Conservation (phyloP, 2,329 filamentous ascomycete species). For the Botryotinia globosa region DNA sequence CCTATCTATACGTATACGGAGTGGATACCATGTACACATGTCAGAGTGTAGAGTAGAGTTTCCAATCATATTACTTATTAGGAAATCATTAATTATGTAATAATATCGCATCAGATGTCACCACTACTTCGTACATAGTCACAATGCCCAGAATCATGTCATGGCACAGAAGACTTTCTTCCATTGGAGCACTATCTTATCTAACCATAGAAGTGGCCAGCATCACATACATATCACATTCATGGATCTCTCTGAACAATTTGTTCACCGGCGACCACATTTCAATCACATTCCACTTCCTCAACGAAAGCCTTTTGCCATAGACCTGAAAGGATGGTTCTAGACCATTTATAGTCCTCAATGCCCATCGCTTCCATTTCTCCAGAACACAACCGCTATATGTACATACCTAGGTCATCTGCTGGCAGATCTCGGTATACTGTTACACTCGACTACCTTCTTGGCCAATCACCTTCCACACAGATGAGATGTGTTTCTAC, state of each 20-base stretch:
- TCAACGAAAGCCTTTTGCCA: neutral
- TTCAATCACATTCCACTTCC: neutral
- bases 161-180: neutral
- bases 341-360: neutral
- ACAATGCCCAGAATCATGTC: too few relatives aligned
- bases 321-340: neutral
- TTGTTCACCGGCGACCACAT: neutral
- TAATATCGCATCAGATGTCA: neutral
- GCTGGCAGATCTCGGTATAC: conserved; percentile 11
- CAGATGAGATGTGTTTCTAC: neutral
- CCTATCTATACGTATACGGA: neutral
- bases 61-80: neutral
- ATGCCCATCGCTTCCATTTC: neutral
- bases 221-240: neutral
- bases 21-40: neutral
- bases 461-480: neutral
- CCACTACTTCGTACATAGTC: too few relatives aligned
- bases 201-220: neutral
- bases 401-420: conserved; percentile 2
- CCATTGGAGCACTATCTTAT: neutral
- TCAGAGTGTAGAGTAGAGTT: neutral
- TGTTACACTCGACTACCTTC: neutral
- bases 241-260: neutral
- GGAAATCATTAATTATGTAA: neutral
- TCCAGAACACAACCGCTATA: neutral